Base-by-base conservation (phyloP, 1,139 yeast species). In the Citeromyces siamensis region DNA sequence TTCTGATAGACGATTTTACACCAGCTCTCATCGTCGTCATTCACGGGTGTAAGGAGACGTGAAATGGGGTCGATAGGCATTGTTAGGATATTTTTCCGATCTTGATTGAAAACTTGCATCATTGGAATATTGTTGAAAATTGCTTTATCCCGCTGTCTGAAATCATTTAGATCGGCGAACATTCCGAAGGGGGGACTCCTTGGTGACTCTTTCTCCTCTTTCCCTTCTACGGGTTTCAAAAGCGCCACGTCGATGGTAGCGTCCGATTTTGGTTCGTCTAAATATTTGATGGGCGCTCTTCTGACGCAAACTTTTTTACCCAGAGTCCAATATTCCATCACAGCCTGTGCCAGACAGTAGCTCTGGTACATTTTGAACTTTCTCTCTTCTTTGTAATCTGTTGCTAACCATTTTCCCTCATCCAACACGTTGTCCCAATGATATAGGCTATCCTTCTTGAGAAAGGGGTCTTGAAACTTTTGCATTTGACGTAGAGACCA, bases 401-500 rank as follows among this genome's bases (percentile, higher is more conserved):
- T 66, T 6, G 86, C 73, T 77, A 86, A 67, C 95, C 96, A 86
- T 44, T 72, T 72, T 47, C 75, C 83, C 53, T 90, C 98, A 32
- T 74, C 72, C n/a, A 90, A 44, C 31, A 88, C 45, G 43, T 67
- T 59, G 47, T 81, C 90, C 85, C 94, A 77, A 45, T 82, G 86
- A 3, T 76, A 61, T n/a, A n/a, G n/a, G 23, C 53, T 48, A 13
- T 46, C 45, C 36, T 58, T 54, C 38, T 55, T 58, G 9, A 44
- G 42, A 37, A 73, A 69, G 0, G 97, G 96, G 44, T 85, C 94
- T 19, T 66, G 54, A 47, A 68, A 78, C 44, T 71, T 68, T 38
- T 71, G 66, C 1, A 94, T 95, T 53, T 93, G 98, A 37, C 95
- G 68, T 39, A 88, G 62, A 19, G 95, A 81, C 98, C 98, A 93